phyloP scores from a whole-genome alignment of 1,284 basidiomycete genomes.

The Ustilago nuda region DNA sequence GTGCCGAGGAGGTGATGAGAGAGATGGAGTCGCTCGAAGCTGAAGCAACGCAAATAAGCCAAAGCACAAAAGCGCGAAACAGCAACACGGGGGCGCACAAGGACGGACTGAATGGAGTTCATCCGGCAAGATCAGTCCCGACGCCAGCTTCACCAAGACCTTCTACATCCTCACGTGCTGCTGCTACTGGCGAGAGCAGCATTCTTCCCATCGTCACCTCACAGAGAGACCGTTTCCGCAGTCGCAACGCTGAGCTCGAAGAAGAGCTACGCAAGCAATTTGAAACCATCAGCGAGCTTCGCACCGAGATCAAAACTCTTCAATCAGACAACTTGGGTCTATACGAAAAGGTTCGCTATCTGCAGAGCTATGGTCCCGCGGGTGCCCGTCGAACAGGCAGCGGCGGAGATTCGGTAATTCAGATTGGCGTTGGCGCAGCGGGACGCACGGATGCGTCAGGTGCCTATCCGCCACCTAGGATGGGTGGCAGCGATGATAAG shows the following conservation, averaged over 20 bases:
- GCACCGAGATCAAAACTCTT: slow-evolving; percentile 60
- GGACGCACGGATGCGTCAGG: slow-evolving; percentile 30
- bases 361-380: slow-evolving; percentile 52
- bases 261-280: slow-evolving; percentile 95
- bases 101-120: slow-evolving; percentile 9
- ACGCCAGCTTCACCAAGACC: slow-evolving; percentile 11
- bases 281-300: slow-evolving; percentile 84
- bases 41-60: slow-evolving; percentile 14
- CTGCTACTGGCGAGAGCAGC: slow-evolving; percentile 25
- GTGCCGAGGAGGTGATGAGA: slow-evolving; percentile 40
- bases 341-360: slow-evolving; percentile 67
- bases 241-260: slow-evolving; percentile 94
- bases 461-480: slow-evolving; percentile 27
- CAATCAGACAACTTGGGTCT: slow-evolving; percentile 63
- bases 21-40: slow-evolving; percentile 45
- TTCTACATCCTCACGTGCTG: slow-evolving; percentile 10
- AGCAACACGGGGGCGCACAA: neutral
- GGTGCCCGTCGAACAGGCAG: slow-evolving; percentile 48
- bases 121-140: slow-evolving; percentile 11
- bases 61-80: slow-evolving; percentile 4
- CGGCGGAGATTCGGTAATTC: slow-evolving; percentile 28
- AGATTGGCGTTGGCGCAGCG: slow-evolving; percentile 16
- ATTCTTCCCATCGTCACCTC: slow-evolving; percentile 82
- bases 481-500: slow-evolving; percentile 74
- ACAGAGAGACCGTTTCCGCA: slow-evolving; percentile 93